Base-by-base conservation (phyloP, 2,329 filamentous ascomycete genomes). In the Nemania sp. region DNA sequence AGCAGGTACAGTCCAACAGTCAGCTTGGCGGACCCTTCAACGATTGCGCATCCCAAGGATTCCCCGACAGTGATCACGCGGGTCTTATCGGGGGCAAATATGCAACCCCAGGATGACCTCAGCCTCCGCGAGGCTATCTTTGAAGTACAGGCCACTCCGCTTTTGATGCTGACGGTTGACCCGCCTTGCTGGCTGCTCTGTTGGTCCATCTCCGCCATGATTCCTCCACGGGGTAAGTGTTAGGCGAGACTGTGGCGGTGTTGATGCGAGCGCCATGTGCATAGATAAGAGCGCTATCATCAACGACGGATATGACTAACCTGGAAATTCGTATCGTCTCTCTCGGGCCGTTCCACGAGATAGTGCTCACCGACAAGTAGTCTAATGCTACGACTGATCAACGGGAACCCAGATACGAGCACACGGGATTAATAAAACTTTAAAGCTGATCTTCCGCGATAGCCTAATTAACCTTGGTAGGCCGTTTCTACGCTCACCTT, bases 61-160 rank as follows among this genome's bases (percentile, higher is more conserved):
- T 43, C 52, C 50, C 54, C 53, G 50, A 62, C 34, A 59, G 52
- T 52, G 62, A 65, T 62, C 62, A 65, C 62, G 56, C 57, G 60
- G 53, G 51, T 54, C 56, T 57, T 48, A 47, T 54, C 35, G 62
- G 62, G 59, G 53, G 52, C 43, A 56, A 50, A 6, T 39, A 59
- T 43, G 20, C 40, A 61, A 34, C 50, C 50, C 47, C 51, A 54
- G 46, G 54, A 57, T 64, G 57, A 64, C 62, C 59, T 64, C 62
- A 64, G 62, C 62, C 59, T 56, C 59, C 53, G 52, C 48, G 45
- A 62, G 53, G 51, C 59, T 64, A 35, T 25, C 54, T 49, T 37
- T 12, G 15, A 17, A 59, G 47, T 21, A 34, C 35, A 46, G 4
- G 43, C 20, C 46, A 21, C 46, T 42, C 25, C 25, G 25, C 25